Base-by-base conservation (phyloP, 176 grass and related monocot species). In the Elymus sibiricus region DNA sequence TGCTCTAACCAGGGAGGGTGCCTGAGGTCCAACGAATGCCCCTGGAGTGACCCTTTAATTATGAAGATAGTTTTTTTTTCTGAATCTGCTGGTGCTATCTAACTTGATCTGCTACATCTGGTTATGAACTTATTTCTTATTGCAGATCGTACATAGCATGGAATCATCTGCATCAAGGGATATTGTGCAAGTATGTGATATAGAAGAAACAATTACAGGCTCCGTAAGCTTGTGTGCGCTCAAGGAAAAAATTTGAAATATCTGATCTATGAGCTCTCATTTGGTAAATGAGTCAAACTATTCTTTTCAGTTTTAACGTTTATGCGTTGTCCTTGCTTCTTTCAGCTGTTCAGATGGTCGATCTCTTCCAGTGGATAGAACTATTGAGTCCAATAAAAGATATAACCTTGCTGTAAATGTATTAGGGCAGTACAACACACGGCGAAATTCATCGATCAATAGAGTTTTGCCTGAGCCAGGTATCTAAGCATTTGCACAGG, bases 81-180 rank as follows among this genome's bases (percentile, higher is more conserved):
- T 38, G 24, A 61, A 70, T 68, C 59, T 65, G 13, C 40, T 66
- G 12, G 32, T 79, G 9, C 28, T 0, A 63, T 22, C 72, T 64
- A 49, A 69, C 55, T 76, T 53, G 76, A n/a, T 74, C 70, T 79
- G 15, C 67, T 27, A 4, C 47, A 66, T 11, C 39, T 84, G 27
- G 27, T 75, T 43, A 80, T 79, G 43, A 89, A 70, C 46, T 77
- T 78, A 81, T 77, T 91, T 70, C 29, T 61, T 81, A 69, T 37
- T 84, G 32, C 88, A 98, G 93, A 83, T 94, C 86, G 78, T 95
- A 77, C 90, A 84, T 89, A 77, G 91, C 62, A 81, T 98, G 89
- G 92, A 89, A 67, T 83, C 92, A 81, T 65, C 88, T 78, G 74
- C 79, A 12, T 29, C 84, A 65, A 88, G 81, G 77, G 96, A 90